phyloP scores from a whole-genome alignment of 2,329 filamentous ascomycete genomes.

The Mollisiaceae sp. region DNA sequence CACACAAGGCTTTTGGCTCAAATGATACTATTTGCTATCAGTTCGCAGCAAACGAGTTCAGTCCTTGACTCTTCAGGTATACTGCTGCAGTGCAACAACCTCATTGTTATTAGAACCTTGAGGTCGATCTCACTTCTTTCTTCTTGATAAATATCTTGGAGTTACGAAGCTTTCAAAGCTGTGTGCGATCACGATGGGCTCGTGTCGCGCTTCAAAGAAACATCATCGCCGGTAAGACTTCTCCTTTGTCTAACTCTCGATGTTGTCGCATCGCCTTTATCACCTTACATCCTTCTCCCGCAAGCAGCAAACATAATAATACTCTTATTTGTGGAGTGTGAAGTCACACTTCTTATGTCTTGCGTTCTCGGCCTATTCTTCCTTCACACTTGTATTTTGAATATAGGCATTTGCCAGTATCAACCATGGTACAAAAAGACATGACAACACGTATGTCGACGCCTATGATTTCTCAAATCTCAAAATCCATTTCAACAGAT shows the following conservation, averaged over 20 bases:
- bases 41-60: background rate
- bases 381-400: background rate
- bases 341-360: background rate
- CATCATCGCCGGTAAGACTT: background rate
- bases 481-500: background rate
- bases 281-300: background rate
- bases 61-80: background rate
- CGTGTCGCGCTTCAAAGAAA: background rate
- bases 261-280: background rate
- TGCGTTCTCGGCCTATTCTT: background rate
- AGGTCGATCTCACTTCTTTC: background rate
- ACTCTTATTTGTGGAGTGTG: background rate
- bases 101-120: background rate
- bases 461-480: background rate
- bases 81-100: background rate
- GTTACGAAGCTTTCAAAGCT: background rate
- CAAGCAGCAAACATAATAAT: background rate
- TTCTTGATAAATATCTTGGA: background rate
- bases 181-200: background rate
- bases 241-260: background rate
- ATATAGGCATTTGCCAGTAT: background rate
- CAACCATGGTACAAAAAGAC: background rate
- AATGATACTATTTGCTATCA: background rate
- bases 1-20: background rate
- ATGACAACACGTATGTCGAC: background rate